Evolutionary conservation across 768 basidiomycete genomes (phyloP), one percentile per base, ranked within the genome.

Genomic region (Terana coerulea): DNA sequence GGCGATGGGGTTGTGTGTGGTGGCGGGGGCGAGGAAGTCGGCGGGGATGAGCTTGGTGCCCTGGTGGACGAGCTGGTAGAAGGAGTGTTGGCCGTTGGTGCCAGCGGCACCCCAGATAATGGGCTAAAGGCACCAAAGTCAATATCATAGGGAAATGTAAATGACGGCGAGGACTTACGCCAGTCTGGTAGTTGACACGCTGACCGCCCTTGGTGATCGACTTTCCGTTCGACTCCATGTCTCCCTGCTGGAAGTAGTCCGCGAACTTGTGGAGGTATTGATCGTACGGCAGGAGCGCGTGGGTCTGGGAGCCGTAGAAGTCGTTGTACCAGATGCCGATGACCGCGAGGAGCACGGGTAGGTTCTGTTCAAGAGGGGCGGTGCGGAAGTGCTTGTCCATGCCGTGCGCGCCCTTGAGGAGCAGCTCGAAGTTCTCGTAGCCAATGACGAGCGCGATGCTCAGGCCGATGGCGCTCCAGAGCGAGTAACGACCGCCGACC

Each of bases 201-300:
- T 90, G 78, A 6, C 97, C 97, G 53, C 82, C 78, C 74, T 98
- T 99, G 59, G 97, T 98, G 56, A 98, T 80, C 49, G 82, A 90
- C 76, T 98, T 99, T 51, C 97, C 97, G 68, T 99, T 98, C 21
- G 93, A 97, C 72, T 99, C 97, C 97, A 99, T 99, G 70, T 99
- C 97, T 40, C 95, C 95, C 79, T 98, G 97, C 70, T 98, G 97
- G 90, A 99, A 99, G 77, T 98, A 98, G 70, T 99, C 97, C 31
- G 97, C 95, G 62, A 99, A 99, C 70, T 95, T 97, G 80, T 98
- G 91, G 57, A 99, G 75, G 72, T 99, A 99, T 69, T 99, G 97
- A 71, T 99, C 97, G 65, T 99, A 99, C 0, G 97, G 97, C 36
- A 99, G 78, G 35, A 99, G 78, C 2, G 88, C 91, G 58, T 95